Base-by-base conservation (phyloP, 2,329 filamentous ascomycete species). In the Monilinia fructigena region DNA sequence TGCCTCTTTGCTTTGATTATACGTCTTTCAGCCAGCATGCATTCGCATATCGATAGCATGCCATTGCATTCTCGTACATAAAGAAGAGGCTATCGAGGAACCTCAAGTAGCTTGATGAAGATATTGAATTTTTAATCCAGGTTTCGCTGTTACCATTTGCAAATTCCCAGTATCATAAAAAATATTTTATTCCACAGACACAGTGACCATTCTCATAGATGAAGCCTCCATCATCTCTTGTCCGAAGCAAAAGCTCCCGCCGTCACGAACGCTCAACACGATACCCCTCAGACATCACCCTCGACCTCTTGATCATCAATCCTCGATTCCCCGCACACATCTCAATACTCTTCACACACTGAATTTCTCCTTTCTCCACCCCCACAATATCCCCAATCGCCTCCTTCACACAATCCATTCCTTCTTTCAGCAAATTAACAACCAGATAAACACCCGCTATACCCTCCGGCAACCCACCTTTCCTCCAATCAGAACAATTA, bases 391-490 rank as follows among this genome's bases (percentile, higher is more conserved):
- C 4, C 0, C 12, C 11, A 5, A 18, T 35, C 4, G 20, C 42
- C 12, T 60, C 20, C 7, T 18, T 3, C 7, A 48, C 28, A 11
- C 26, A 18, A 11, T 60, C 12, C 3, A 8, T 4, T 4, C 12
- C 28, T 4, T 58, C 42, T 2, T 3, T 26, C 5, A 16, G 8
- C 14, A 48, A 11, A 10, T 23, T 1, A 18, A 48, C 3, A 4
- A 23, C 7, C 4, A 48, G 4, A 11, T 60, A 60, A 1, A 35
- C 42, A 16, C 20, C 28, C 20, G 20, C n/a, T 35, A n/a, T 11
- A 1, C 1, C 10, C 3, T 35, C 1, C 0, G 20, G 11, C 2
- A 31, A 31, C 0, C 20, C 28, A 4, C 26, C 3, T 0, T 18
- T 48, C 47, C 12, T n/a, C 2, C 0, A 1, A n/a, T 59, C 11